Conservation (phyloP, 768 basidiomycete species). For the Podaxis mareebaensis region DNA sequence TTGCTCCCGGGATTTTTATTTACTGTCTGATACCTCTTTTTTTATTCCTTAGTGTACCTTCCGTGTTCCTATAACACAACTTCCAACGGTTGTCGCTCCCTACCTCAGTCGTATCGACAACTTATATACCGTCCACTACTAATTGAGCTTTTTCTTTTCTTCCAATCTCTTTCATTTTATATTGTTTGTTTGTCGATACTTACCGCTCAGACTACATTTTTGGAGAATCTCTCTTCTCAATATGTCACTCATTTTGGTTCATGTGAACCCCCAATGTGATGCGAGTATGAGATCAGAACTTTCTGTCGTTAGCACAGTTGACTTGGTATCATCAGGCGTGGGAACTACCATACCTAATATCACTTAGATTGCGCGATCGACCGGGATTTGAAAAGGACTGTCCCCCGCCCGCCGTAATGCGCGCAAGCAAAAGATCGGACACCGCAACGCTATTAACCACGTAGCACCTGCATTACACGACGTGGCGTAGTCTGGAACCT, state of each 20-base stretch:
- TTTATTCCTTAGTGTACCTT: conserved; percentile 2
- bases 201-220: background rate
- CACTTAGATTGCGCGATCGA: background rate
- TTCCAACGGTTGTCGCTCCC: conserved; percentile 12
- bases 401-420: background rate
- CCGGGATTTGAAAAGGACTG: background rate
- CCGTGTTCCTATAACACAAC: background rate
- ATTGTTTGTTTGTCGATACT: background rate
- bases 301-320: background rate
- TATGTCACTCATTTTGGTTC: background rate
- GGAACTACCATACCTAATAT: background rate
- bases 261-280: background rate
- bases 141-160: background rate
- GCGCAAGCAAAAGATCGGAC: background rate
- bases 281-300: background rate
- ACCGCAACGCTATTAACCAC: background rate
- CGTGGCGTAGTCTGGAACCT: background rate
- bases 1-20: conserved; percentile 8
- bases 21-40: conserved; percentile 4
- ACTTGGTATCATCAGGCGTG: background rate
- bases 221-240: background rate
- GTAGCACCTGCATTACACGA: background rate
- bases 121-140: conserved; percentile 13
- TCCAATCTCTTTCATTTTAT: background rate
- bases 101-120: background rate